Conservation (phyloP, 2,329 filamentous ascomycete genomes). For the Fusarium drepaniforme region DNA sequence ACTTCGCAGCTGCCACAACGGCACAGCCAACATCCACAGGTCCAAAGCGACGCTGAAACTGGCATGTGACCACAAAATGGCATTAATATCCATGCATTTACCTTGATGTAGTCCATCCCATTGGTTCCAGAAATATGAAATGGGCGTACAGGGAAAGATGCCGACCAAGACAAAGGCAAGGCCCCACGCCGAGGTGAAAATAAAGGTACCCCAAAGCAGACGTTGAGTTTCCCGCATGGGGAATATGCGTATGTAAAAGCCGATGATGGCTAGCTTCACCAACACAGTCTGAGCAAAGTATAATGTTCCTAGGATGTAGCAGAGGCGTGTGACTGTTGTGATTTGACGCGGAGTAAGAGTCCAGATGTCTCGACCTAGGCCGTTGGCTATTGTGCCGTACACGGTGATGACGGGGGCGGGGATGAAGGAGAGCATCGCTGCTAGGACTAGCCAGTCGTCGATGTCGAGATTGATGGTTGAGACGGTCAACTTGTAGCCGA, state of each 20-base stretch:
- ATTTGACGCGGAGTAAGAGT: slow-evolving; percentile 54
- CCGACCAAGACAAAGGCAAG: slow-evolving; percentile 53
- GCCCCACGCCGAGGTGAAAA: slow-evolving; percentile 51
- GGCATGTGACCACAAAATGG: slow-evolving; percentile 60
- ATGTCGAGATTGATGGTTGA: background rate
- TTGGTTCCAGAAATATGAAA: slow-evolving; percentile 62
- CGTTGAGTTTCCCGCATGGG: slow-evolving; percentile 49
- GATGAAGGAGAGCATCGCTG: background rate
- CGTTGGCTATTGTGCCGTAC: background rate
- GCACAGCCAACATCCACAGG: slow-evolving; percentile 60
- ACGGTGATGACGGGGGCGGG: background rate
- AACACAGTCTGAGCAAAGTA: slow-evolving; percentile 58
- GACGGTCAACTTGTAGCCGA: background rate
- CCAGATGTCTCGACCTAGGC: slow-evolving; percentile 55
- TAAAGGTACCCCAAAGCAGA: slow-evolving; percentile 53
- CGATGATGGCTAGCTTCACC: slow-evolving; percentile 61
- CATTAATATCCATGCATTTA: slow-evolving; percentile 53
- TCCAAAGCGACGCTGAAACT: slow-evolving; percentile 62
- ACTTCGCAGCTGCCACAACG: slow-evolving; percentile 54
- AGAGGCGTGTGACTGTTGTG: slow-evolving; percentile 52
- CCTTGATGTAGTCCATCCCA: slow-evolving; percentile 59
- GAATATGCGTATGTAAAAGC: slow-evolving; percentile 66
- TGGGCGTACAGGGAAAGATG: slow-evolving; percentile 61
- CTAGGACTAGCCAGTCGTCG: background rate
- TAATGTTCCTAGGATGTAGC: slow-evolving; percentile 54